These are phyloP conservation scores for Gossypium aridum DNA, from an alignment of 441 rosid species.

Conservation along the genomic window DNA sequence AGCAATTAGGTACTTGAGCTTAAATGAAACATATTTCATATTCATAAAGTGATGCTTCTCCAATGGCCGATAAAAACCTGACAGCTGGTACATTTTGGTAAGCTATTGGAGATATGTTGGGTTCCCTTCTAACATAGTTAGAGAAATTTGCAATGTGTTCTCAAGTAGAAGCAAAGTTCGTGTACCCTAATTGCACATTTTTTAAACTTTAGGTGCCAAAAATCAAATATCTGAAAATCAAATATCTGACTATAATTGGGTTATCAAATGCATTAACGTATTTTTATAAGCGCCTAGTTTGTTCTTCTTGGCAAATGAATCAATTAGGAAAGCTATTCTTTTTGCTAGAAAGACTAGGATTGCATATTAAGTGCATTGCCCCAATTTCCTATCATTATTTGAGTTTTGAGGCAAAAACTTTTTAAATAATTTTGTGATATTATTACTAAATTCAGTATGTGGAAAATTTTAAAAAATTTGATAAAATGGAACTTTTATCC, in stretches of 20 bases:
- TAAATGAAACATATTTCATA: not conserved
- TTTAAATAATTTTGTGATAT: not conserved
- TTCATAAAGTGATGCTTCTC: not conserved
- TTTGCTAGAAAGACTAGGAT: not conserved
- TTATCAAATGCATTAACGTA: not conserved
- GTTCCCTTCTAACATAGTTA: not conserved
- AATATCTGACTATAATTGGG: not conserved
- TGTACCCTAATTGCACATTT: not conserved
- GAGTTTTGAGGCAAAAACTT: not conserved
- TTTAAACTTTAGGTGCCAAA: not conserved
- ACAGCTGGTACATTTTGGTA: not conserved
- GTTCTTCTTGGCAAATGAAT: not conserved
- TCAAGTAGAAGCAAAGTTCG: not conserved
- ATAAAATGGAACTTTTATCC: not conserved
- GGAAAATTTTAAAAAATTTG: not conserved
- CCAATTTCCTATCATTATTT: not conserved
- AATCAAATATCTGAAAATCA: not conserved
- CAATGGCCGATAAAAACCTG: not conserved
- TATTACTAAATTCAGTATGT: not conserved
- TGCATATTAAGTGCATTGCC: not conserved
- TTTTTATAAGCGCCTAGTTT: not conserved
- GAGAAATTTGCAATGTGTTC: not conserved
- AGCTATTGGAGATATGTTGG: not conserved
- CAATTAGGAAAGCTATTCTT: not conserved
- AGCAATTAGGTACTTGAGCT: not conserved